These are phyloP conservation scores for Solanum pinnatisectum DNA, from an alignment of 257 asterid species.

Conservation along the genomic window DNA sequence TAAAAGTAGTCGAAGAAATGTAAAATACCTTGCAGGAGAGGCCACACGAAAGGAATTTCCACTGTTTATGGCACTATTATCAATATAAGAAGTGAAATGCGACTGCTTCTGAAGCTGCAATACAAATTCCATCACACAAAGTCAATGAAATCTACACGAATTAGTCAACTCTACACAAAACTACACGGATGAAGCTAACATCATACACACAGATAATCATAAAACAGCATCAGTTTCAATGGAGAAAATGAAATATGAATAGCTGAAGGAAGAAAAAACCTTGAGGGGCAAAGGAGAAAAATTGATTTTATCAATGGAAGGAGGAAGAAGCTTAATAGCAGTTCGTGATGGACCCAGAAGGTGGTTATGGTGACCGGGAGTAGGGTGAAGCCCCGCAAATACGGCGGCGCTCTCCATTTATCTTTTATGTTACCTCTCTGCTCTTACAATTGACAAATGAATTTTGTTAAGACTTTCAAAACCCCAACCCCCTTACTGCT, in stretches of 20 bases:
- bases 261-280: constrained; percentile 7
- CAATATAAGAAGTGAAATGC: constrained; percentile 19
- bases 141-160: background rate
- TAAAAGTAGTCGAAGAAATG: background rate
- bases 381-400: constrained; percentile 17
- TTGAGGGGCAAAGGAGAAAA: constrained; percentile 10
- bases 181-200: background rate
- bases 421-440: background rate
- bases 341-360: constrained; percentile 5
- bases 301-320: background rate
- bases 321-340: constrained; percentile 7
- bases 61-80: constrained; percentile 6
- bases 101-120: constrained; percentile 17
- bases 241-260: background rate
- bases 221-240: background rate
- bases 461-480: background rate
- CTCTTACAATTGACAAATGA: background rate
- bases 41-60: constrained; percentile 36
- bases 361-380: constrained; percentile 3
- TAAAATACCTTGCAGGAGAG: constrained; percentile 43
- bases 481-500: background rate
- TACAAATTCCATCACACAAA: background rate
- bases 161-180: background rate
- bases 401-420: constrained; percentile 20
- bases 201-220: background rate